These are phyloP conservation scores for Didymella pomorum DNA, from an alignment of 2,329 filamentous ascomycete species.

Conservation along the genomic window DNA sequence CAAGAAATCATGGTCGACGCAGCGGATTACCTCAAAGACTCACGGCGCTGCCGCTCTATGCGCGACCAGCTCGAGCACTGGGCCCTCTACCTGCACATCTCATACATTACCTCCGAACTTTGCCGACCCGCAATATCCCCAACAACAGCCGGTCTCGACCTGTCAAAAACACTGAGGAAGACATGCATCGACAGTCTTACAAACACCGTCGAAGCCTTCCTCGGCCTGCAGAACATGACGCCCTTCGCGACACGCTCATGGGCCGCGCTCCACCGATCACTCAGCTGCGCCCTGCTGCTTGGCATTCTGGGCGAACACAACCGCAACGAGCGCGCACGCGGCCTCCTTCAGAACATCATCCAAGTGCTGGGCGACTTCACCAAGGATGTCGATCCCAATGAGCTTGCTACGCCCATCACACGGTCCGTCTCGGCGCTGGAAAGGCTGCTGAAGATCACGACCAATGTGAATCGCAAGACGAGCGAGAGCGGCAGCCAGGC, in stretches of 20 bases:
- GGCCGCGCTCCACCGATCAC: slow-evolving; percentile 55
- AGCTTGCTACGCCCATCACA: slow-evolving; percentile 58
- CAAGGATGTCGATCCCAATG: slow-evolving; percentile 56
- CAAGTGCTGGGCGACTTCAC: slow-evolving; percentile 58
- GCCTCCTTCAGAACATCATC: slow-evolving; percentile 57
- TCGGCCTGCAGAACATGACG: slow-evolving; percentile 64
- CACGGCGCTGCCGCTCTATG: slow-evolving; percentile 56
- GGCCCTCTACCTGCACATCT: slow-evolving; percentile 67
- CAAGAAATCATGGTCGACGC: slow-evolving; percentile 66
- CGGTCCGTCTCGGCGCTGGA: slow-evolving; percentile 57
- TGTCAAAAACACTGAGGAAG: slow-evolving; percentile 59
- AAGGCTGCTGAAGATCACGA: slow-evolving; percentile 50
- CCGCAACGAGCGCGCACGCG: slow-evolving; percentile 56
- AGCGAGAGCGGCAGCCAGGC: slow-evolving; percentile 31
- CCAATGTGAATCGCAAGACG: slow-evolving; percentile 31
- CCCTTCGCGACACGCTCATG: slow-evolving; percentile 55
- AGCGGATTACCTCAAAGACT: slow-evolving; percentile 65
- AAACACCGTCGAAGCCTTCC: slow-evolving; percentile 66
- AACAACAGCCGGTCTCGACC: slow-evolving; percentile 54
- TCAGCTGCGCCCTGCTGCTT: slow-evolving; percentile 55
- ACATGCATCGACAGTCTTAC: slow-evolving; percentile 65
- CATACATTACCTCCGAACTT: slow-evolving; percentile 69
- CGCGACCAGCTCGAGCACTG: slow-evolving; percentile 67
- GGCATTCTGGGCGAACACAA: slow-evolving; percentile 56
- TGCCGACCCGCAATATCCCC: slow-evolving; percentile 68